Base-by-base conservation (phyloP, 768 basidiomycete species). In the Cubamyces sp. region DNA sequence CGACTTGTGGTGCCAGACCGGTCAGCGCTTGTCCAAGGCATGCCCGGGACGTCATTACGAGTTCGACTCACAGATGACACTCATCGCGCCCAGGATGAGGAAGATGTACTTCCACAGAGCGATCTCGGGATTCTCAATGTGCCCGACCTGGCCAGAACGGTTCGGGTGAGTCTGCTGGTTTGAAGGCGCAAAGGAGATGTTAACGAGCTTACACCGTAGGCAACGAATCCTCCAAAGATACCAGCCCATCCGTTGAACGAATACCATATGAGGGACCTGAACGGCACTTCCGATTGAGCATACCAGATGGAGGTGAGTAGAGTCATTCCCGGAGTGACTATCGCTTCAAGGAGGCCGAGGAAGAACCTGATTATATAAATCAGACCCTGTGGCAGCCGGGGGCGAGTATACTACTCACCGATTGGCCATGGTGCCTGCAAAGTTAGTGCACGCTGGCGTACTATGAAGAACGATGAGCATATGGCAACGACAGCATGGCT, bases 191-290 rank as follows among this genome's bases (percentile, higher is more conserved):
- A 9, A 34, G 28, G n/a, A n/a, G n/a, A n/a, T 30, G 28, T 30
- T 30, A 8, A 30, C 28, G 8, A 30, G 50, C 65, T 21, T 34
- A 66, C 66, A 1, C 62, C 66, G 30, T 64, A 66, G 0, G 66
- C 62, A 1, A 66, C 46, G 54, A 66, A 64, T 1, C 62, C 66
- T 18, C 66, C 66, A 34, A 66, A 64, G 25, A 66, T 66, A 3
- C 66, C 66, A 1, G 58, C 54, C 66, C 66, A 66, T n/a, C 66
- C 66, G 51, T 66, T 66, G 56, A 66, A 66, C 40, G 62, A 57
- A 47, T 66, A 66, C 66, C 66, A 66, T 18, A 64, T 61, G 55
- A 66, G 62, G 4, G 66, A 43, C 3, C 66, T 55, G 51, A 66
- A 60, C 14, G 66, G 66, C 12, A 66, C 66, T 21, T 66, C 66